Evolutionary conservation across 2,329 filamentous ascomycete genomes (phyloP).

Genomic region (Pestalotiopsis sp.): DNA sequence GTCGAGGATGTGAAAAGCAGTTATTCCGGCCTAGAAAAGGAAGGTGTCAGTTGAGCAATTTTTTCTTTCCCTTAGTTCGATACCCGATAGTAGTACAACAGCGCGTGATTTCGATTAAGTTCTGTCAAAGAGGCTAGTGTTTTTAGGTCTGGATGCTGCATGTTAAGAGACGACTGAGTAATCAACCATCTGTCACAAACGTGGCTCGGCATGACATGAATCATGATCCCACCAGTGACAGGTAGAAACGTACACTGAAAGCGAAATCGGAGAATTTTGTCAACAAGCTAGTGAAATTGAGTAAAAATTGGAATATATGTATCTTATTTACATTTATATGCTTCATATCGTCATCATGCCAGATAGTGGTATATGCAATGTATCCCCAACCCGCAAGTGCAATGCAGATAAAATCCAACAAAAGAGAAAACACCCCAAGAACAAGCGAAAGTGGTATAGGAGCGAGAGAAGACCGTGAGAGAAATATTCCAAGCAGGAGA

Average conservation of each 20-base stretch:
- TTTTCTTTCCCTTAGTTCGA: not conserved
- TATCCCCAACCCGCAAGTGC: not conserved
- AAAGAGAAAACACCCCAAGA: not conserved
- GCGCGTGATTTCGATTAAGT: too few species aligned
- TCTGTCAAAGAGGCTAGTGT: too few species aligned
- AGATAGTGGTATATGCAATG: not conserved
- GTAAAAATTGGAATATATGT: too few species aligned
- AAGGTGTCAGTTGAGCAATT: not conserved
- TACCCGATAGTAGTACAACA: too few species aligned
- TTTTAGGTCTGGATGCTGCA: too few species aligned
- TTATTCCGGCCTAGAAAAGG: not conserved
- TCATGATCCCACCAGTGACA: too few species aligned
- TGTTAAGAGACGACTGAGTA: too few species aligned
- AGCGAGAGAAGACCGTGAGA: not conserved
- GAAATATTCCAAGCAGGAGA: not conserved
- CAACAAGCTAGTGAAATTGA: too few species aligned
- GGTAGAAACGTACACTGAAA: too few species aligned
- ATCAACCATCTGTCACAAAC: too few species aligned
- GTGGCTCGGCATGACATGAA: too few species aligned
- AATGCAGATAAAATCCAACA: not conserved
- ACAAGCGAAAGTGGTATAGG: slow-evolving; percentile 1
- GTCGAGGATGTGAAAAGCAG: slow-evolving; percentile 3
- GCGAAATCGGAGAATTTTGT: too few species aligned
- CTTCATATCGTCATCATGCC: not conserved
- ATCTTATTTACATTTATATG: not conserved